A percentile compares a stretch with the other conserved stretches of the same genome.
These are phyloP conservation scores for Neofusicoccum ribis DNA, from an alignment of 2,329 filamentous ascomycete genomes.

Conservation along the genomic window DNA sequence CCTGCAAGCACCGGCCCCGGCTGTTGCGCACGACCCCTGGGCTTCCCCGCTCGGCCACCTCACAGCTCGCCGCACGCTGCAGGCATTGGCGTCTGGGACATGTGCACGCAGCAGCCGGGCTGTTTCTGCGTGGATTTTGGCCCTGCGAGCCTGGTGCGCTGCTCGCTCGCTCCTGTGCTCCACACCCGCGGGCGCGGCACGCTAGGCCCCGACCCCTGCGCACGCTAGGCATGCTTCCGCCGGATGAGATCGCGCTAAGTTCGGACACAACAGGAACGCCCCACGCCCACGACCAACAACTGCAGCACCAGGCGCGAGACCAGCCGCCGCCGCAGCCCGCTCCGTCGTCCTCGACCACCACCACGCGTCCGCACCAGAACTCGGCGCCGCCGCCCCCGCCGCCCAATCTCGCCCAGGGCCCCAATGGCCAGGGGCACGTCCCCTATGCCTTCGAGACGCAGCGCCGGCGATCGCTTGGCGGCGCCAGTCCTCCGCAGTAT, in stretches of 20 bases:
- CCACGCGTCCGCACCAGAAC: slow-evolving; percentile 16
- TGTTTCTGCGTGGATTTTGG: neutral
- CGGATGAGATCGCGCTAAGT: slow-evolving; percentile 19
- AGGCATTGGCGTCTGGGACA: neutral
- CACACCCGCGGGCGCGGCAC: slow-evolving; percentile 26
- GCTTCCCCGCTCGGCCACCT: slow-evolving; percentile 7
- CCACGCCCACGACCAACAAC: slow-evolving; percentile 30
- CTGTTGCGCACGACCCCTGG: slow-evolving; percentile 6
- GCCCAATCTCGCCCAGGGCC: slow-evolving; percentile 2
- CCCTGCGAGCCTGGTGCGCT: slow-evolving; percentile 2
- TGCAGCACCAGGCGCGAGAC: slow-evolving; percentile 32
- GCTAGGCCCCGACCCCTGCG: slow-evolving; percentile 25
- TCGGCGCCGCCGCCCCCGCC: slow-evolving; percentile 20
- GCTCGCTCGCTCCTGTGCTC: slow-evolving; percentile 17
- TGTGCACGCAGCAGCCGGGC: neutral
- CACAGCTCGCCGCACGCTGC: neutral
- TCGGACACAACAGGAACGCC: slow-evolving; percentile 20
- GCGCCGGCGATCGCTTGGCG: slow-evolving; percentile 47
- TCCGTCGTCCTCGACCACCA: slow-evolving; percentile 31
- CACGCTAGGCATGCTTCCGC: slow-evolving; percentile 16
- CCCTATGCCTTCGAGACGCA: slow-evolving; percentile 20
- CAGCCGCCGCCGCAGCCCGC: slow-evolving; percentile 21
- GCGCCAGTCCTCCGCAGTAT: slow-evolving; percentile 34
- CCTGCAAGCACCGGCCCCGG: slow-evolving; percentile 7
- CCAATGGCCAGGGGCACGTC: slow-evolving; percentile 16